phyloP scores from a whole-genome alignment of 352 stramenopile species.

The Phytophthora rubi region DNA sequence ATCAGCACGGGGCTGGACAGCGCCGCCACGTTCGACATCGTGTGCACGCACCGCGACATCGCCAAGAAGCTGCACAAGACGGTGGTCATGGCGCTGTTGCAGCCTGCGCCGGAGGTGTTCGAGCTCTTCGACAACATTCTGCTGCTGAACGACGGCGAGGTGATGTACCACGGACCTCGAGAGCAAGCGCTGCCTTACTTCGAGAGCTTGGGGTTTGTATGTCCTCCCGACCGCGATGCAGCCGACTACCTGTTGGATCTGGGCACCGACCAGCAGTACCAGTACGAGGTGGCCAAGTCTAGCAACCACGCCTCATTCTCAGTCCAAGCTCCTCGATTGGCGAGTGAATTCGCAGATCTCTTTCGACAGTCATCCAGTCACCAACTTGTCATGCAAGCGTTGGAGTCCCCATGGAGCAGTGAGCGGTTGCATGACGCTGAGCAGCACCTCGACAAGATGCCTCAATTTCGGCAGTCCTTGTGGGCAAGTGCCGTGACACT shows the following conservation, averaged over 20 bases:
- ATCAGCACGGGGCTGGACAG: conserved; percentile 92
- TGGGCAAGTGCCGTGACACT: conserved; percentile 51
- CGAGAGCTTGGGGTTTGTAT: conserved; percentile 52
- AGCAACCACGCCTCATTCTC: conserved; percentile 1
- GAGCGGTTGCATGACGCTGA: conserved; percentile 10
- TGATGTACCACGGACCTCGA: conserved; percentile 52
- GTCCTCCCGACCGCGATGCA: conserved; percentile 32
- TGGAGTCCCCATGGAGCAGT: conserved; percentile 37
- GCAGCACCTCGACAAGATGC: conserved; percentile 59
- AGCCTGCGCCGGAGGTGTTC: conserved; percentile 91
- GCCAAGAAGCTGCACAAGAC: conserved; percentile 51
- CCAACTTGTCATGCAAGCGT: conserved; percentile 55
- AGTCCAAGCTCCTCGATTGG: conserved; percentile 15
- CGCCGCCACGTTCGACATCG: conserved; percentile 89
- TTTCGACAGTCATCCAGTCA: conserved; percentile 35
- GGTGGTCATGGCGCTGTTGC: conserved; percentile 70
- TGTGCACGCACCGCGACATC: conserved; percentile 43
- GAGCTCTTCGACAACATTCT: conserved; percentile 90
- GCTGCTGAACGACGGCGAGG: conserved; percentile 56
- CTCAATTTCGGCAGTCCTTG: conserved; percentile 42
- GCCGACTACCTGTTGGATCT: conserved; percentile 52
- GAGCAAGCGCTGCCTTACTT: conserved; percentile 47
- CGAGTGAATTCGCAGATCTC: conserved; percentile 19
- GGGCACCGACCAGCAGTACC: conserved; percentile 32
- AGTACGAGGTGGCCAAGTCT: conserved; percentile 30